A percentile compares a stretch with the other conserved stretches of the same genome.
Evolutionary conservation across 495 filamentous ascomycete species (phyloP).

Genomic region (Echria macrotheca): DNA sequence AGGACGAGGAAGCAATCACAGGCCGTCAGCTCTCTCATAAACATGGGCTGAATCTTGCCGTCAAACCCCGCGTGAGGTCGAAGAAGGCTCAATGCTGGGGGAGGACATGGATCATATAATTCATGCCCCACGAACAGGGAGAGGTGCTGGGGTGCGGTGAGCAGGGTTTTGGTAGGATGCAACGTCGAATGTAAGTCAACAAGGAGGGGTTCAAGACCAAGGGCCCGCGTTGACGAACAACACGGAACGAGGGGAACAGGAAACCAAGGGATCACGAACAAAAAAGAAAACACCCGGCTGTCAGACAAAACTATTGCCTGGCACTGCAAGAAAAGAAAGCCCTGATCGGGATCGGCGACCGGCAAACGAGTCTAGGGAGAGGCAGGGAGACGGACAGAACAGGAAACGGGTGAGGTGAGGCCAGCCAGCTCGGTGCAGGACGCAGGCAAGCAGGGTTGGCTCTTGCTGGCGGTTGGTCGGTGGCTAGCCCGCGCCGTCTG

Average conservation of each 20-base stretch:
- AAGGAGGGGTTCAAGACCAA: neutral
- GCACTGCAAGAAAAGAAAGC: neutral
- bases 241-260: neutral
- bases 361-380: neutral
- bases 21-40: neutral
- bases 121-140: neutral
- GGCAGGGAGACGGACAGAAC: neutral
- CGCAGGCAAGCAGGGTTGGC: too few species aligned
- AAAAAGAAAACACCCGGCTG: neutral
- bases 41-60: neutral
- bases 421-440: neutral
- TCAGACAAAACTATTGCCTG: neutral
- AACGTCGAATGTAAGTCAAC: neutral
- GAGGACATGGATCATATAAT: slow-evolving; percentile 14
- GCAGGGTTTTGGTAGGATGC: slow-evolving; percentile 5
- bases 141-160: slow-evolving; percentile 1
- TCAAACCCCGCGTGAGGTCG: slow-evolving; percentile 1
- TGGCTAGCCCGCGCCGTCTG: too few species aligned
- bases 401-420: neutral
- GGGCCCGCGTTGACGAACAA: slow-evolving; percentile 8
- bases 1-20: slow-evolving; percentile 4
- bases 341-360: too few species aligned
- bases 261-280: slow-evolving; percentile 9
- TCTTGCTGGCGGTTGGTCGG: too few species aligned
- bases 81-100: slow-evolving; percentile 7